phyloP scores from a whole-genome alignment of 805 yeast genomes.

The Teunomyces stri region DNA sequence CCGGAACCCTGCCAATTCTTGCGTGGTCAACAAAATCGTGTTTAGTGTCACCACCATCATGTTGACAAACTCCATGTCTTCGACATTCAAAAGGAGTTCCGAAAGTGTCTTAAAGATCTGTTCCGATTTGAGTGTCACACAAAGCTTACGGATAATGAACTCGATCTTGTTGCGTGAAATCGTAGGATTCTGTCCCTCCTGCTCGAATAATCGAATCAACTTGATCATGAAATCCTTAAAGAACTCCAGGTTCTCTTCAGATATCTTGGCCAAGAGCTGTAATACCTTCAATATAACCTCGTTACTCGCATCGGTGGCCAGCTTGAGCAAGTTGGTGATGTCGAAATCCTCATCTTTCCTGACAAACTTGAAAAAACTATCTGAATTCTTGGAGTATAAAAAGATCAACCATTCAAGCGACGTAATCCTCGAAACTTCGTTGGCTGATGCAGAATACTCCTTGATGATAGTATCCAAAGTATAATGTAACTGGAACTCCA shows the following conservation, averaged over 20 bases:
- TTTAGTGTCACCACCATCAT: conserved; percentile 84
- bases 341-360: conserved; percentile 44
- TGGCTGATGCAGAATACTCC: conserved; percentile 47
- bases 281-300: conserved; percentile 74
- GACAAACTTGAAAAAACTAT: conserved; percentile 27
- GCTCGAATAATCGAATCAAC: conserved; percentile 64
- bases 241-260: conserved; percentile 72
- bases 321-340: conserved; percentile 72
- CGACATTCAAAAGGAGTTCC: conserved; percentile 55
- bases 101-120: conserved; percentile 80
- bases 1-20: conserved; percentile 71
- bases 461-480: conserved; percentile 69
- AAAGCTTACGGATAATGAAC: conserved; percentile 77
- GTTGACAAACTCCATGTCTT: conserved; percentile 65
- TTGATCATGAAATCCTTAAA: conserved; percentile 74
- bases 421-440: conserved; percentile 78
- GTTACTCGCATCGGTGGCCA: conserved; percentile 67
- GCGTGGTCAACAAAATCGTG: conserved; percentile 81
- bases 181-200: conserved; percentile 35
- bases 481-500: conserved; percentile 39
- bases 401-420: conserved; percentile 87
- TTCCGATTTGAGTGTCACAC: conserved; percentile 78
- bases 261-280: conserved; percentile 68
- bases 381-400: conserved; percentile 63
- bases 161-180: conserved; percentile 63